Conservation (phyloP, 495 filamentous ascomycete genomes). For the Trichoderma reesei region DNA sequence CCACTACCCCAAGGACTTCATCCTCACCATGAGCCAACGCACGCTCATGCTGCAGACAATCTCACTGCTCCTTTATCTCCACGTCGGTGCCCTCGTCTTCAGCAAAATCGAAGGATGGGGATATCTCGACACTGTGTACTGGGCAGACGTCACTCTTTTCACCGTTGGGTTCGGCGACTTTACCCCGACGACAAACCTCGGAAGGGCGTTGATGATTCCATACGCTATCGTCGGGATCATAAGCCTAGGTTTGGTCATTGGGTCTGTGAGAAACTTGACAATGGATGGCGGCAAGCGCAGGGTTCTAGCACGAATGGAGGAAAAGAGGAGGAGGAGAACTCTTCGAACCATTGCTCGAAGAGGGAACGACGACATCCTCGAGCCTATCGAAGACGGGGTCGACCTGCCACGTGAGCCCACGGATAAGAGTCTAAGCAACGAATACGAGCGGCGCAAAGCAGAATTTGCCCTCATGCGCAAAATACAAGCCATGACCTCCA, state of each 20-base stretch:
- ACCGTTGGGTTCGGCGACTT: conserved; percentile 75
- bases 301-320: conserved; percentile 57
- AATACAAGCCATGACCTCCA: conserved; percentile 56
- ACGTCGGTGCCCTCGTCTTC: conserved; percentile 64
- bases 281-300: conserved; percentile 66
- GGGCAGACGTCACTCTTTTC: conserved; percentile 73
- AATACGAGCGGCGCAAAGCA: conserved; percentile 53
- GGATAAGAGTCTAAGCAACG: conserved; percentile 22
- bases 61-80: conserved; percentile 62
- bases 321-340: conserved; percentile 52
- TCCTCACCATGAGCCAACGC: conserved; percentile 61
- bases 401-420: conserved; percentile 9
- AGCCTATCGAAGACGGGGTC: conserved; percentile 29
- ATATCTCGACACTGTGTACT: conserved; percentile 74
- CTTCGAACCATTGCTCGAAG: conserved; percentile 42
- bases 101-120: conserved; percentile 64
- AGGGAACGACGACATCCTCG: conserved; percentile 38
- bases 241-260: conserved; percentile 74
- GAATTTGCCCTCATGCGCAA: conserved; percentile 81
- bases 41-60: conserved; percentile 88
- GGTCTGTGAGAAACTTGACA: conserved; percentile 69
- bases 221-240: conserved; percentile 75
- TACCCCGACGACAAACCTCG: conserved; percentile 42
- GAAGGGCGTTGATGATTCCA: conserved; percentile 63
- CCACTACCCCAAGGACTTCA: conserved; percentile 60